phyloP scores from a whole-genome alignment of 2,329 filamentous ascomycete genomes.

The Diaporthe longicolla region DNA sequence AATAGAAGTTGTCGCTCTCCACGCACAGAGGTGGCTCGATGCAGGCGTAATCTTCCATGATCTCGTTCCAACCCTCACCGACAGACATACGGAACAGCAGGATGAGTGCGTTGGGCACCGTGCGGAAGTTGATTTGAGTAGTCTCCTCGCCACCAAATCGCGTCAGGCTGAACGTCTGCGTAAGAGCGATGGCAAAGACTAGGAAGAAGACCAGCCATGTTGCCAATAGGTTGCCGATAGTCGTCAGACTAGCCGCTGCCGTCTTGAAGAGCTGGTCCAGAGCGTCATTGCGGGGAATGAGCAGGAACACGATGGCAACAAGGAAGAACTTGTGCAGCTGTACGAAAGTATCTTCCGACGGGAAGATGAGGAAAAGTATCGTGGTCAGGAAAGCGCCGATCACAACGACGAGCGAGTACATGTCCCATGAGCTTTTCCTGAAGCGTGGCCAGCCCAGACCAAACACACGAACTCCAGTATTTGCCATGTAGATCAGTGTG shows the following conservation, averaged over 20 bases:
- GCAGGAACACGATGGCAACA: constrained; percentile 87
- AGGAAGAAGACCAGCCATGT: constrained; percentile 98
- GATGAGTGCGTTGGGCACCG: constrained; percentile 93
- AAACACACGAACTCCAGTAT: constrained; percentile 86
- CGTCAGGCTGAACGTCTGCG: constrained; percentile 95
- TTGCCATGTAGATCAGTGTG: constrained; percentile 84
- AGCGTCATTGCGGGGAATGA: constrained; percentile 97
- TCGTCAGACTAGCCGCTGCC: constrained; percentile 90
- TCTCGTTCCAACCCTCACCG: constrained; percentile 95
- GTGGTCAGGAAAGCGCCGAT: constrained; percentile 86
- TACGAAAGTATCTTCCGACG: constrained; percentile 73
- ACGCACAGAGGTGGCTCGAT: constrained; percentile 88
- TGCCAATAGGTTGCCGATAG: constrained; percentile 91
- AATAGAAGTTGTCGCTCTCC: constrained; percentile 77
- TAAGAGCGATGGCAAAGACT: constrained; percentile 95
- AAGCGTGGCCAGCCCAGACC: constrained; percentile 95
- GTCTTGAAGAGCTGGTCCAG: constrained; percentile 99
- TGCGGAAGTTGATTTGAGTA: constrained; percentile 91
- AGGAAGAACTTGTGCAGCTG: constrained; percentile 95
- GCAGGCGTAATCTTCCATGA: constrained; percentile 95
- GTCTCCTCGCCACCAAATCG: constrained; percentile 82
- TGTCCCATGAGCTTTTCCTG: constrained; percentile 92
- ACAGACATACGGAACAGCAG: constrained; percentile 93
- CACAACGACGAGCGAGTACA: constrained; percentile 87
- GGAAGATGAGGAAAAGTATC: constrained; percentile 78